These are phyloP conservation scores for Tuber brumale DNA, from an alignment of 495 filamentous ascomycete species.

Conservation along the genomic window DNA sequence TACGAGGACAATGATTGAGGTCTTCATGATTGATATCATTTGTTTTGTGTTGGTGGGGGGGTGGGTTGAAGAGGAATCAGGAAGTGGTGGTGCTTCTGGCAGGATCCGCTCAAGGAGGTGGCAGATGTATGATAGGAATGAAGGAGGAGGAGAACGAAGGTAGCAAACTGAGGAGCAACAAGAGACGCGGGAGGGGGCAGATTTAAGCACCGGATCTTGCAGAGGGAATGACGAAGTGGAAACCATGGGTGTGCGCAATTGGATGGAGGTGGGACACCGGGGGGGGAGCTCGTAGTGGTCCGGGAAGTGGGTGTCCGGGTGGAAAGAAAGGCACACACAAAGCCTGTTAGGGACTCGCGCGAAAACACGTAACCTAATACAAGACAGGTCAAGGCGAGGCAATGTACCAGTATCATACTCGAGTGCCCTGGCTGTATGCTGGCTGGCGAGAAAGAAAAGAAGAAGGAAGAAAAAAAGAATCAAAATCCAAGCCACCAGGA, in stretches of 20 bases:
- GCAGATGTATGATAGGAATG: neutral
- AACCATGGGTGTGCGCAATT: neutral
- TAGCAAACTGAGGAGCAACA: neutral
- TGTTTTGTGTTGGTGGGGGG: neutral
- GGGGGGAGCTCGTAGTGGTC: neutral
- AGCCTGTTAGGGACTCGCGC: constrained; percentile 2
- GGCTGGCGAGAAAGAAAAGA: neutral
- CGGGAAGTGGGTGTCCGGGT: neutral
- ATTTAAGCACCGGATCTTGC: constrained; percentile 2
- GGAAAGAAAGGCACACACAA: constrained; percentile 1
- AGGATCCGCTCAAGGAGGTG: neutral
- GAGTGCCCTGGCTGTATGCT: neutral
- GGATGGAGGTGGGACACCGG: neutral
- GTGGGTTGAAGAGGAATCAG: neutral
- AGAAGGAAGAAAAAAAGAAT: neutral
- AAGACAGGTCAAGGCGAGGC: neutral
- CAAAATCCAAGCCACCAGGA: neutral
- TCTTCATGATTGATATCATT: neutral
- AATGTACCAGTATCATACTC: neutral
- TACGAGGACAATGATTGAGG: neutral
- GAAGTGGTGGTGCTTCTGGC: neutral
- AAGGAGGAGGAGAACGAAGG: neutral
- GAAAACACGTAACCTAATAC: neutral
- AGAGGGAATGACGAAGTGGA: neutral
- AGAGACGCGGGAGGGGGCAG: neutral